Conservation (phyloP, 768 basidiomycete species). For the Lentinula sp. region DNA sequence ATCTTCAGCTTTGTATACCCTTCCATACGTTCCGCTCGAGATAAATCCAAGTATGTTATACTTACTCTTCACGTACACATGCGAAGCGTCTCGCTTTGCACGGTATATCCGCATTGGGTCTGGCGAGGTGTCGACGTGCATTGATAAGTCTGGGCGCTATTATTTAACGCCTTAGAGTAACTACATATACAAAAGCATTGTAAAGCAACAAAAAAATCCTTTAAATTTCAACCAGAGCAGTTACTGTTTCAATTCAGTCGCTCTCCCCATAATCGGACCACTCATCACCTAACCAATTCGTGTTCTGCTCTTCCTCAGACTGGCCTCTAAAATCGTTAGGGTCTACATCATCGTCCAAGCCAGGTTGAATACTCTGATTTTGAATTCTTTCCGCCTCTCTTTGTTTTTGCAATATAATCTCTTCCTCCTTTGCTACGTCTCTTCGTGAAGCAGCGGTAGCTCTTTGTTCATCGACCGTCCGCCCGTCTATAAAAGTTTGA, state of each 20-base stretch:
- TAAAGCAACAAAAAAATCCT: no score
- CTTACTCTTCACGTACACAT: conserved; percentile 66
- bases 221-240: no score
- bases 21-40: conserved; percentile 95
- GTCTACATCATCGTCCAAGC: neutral
- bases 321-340: neutral
- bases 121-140: neutral
- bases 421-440: neutral
- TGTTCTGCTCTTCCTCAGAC: neutral
- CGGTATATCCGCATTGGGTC: conserved; percentile 90
- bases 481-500: neutral
- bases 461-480: neutral
- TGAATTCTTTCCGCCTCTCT: neutral
- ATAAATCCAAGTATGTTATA: conserved; percentile 96
- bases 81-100: conserved; percentile 64
- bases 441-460: neutral
- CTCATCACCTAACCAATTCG: neutral
- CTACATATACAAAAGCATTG: no score
- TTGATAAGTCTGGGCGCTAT: neutral
- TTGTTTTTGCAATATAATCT: neutral
- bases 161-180: neutral
- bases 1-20: conserved; percentile 95
- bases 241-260: neutral
- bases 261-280: neutral
- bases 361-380: neutral